Conservation (phyloP, 148 eudicot species). For the Silene latifolia region DNA sequence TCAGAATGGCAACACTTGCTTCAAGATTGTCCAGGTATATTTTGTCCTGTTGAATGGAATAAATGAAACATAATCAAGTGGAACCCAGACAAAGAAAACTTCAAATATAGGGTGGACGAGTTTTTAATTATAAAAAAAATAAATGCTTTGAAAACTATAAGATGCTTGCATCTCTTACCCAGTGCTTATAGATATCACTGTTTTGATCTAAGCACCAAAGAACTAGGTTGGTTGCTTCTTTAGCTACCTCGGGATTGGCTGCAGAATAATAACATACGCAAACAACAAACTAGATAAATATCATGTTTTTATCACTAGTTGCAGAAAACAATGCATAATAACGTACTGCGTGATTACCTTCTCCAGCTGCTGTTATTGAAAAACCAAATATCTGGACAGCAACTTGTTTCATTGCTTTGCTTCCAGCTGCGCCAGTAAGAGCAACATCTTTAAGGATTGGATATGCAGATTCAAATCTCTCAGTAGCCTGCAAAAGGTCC, state of each 20-base stretch:
- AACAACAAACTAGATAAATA: neutral
- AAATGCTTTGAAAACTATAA: neutral
- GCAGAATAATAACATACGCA: conserved; percentile 11
- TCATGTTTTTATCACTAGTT: neutral
- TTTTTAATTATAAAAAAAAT: too few species aligned
- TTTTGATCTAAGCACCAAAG: conserved; percentile 60
- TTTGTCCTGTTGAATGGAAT: conserved; percentile 43
- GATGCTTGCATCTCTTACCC: conserved; percentile 52
- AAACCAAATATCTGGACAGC: conserved; percentile 53
- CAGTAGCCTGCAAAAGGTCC: conserved; percentile 61
- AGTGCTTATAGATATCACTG: conserved; percentile 64
- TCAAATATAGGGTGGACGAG: neutral
- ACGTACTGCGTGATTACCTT: conserved; percentile 37
- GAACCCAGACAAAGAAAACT: neutral
- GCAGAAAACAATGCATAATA: neutral
- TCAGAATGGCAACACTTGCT: conserved; percentile 57
- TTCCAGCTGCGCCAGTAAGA: conserved; percentile 72
- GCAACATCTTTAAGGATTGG: conserved; percentile 79
- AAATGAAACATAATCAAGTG: conserved; percentile 13
- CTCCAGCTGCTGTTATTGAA: conserved; percentile 64
- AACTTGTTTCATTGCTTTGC: conserved; percentile 84
- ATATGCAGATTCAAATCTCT: conserved; percentile 77
- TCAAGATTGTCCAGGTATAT: conserved; percentile 56
- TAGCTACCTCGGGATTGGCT: conserved; percentile 65
- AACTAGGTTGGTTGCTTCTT: conserved; percentile 52